These are phyloP conservation scores for Laburnicola sp. DNA, from an alignment of 2,329 filamentous ascomycete species.

Conservation along the genomic window DNA sequence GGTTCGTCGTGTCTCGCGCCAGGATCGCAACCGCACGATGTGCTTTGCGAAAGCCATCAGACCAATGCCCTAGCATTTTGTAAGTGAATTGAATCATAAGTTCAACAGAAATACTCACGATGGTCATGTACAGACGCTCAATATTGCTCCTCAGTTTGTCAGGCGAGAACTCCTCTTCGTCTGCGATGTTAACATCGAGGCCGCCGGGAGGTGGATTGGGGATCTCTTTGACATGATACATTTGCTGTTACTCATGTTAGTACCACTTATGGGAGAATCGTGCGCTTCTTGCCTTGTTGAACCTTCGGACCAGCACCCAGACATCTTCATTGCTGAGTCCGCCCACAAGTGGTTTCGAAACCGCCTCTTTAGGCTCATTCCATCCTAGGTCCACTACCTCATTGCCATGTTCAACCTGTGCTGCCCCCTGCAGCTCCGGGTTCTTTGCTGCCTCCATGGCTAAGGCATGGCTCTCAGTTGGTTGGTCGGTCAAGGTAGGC, in stretches of 20 bases:
- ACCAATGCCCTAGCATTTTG: slow-evolving; percentile 55
- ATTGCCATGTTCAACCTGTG: slow-evolving; percentile 47
- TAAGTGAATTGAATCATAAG: slow-evolving; percentile 8
- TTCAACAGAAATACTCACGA: slow-evolving; percentile 47
- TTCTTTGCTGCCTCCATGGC: slow-evolving; percentile 48
- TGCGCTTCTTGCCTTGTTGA: slow-evolving; percentile 64
- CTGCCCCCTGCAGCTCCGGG: slow-evolving; percentile 48
- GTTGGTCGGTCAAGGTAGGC: slow-evolving; percentile 45
- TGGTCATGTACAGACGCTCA: slow-evolving; percentile 80
- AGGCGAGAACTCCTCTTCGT: slow-evolving; percentile 82
- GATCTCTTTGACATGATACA: slow-evolving; percentile 72
- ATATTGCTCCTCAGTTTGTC: slow-evolving; percentile 79
- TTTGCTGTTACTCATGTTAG: slow-evolving; percentile 51
- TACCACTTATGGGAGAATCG: neutral
- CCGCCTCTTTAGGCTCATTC: slow-evolving; percentile 62
- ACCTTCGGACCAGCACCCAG: slow-evolving; percentile 71
- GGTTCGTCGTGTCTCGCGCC: slow-evolving; percentile 73
- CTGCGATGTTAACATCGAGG: slow-evolving; percentile 77
- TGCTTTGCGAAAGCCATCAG: slow-evolving; percentile 72
- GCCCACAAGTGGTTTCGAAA: slow-evolving; percentile 64
- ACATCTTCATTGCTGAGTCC: slow-evolving; percentile 72
- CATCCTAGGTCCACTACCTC: slow-evolving; percentile 71
- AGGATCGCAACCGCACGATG: slow-evolving; percentile 74
- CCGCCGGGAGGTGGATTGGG: slow-evolving; percentile 63
- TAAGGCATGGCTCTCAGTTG: slow-evolving; percentile 54